Base-by-base conservation (phyloP, 371 early-diverging fungal genomes). In the Apophysomyces sp. region DNA sequence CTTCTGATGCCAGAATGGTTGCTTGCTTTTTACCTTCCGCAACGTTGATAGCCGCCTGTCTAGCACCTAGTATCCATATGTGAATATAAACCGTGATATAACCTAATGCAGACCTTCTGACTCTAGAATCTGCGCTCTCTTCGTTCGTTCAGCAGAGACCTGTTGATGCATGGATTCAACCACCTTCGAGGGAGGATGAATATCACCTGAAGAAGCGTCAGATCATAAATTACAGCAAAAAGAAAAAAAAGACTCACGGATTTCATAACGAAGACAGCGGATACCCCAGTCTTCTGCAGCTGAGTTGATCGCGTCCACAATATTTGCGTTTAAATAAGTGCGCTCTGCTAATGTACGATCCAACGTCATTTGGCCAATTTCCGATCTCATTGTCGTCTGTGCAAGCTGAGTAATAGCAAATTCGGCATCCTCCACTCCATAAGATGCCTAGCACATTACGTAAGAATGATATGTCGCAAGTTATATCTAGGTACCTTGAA, bases 321-420 rank as follows among this genome's bases (percentile, higher is more conserved):
- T 98, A 67, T 94, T 92, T 61, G 86, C 71, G 74, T 98, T 98
- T 61, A 98, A 79, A 53, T 91, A 86, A 29, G 94, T 90, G 64
- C 98, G 89, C 71, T 98, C 97, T 2, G 98, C 96, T 54, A 98
- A 75, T 3, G 98, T 98, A 13, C 93, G 85, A 73, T 98, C 99
- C 61, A 98, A 79, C 0, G 97, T 96, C 92, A 98, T 89, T 74
- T 96, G 96, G 29, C 98, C 98, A 69, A 98, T 98, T 70, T 98
- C 98, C 2, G 98, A 95, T 31, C 98, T 89, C 98, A 98, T 98
- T 1, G 98, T 96, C 0, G 99, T 98, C 73, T 98, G 97, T 26
- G 99, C 99, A 57, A 98, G 86, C 73, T 98, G 98, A 3, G 94
- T 85, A 41, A 98, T 86, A 6, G 97, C 94, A 77, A 93, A 98